Evolutionary conservation across 306 rosid species (phyloP).

Genomic region (Aeschynomene evenia): DNA sequence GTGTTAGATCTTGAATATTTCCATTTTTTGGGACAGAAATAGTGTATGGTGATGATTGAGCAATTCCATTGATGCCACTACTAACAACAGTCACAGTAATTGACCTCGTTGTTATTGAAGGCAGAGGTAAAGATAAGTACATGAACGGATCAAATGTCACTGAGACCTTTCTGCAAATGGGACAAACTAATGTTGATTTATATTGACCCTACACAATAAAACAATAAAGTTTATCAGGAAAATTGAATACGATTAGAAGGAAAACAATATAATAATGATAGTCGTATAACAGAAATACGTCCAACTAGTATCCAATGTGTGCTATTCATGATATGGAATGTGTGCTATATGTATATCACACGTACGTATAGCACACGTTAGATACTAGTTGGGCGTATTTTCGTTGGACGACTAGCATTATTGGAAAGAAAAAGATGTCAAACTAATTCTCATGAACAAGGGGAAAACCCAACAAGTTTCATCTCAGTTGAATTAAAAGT

Average conservation of each 20-base stretch:
- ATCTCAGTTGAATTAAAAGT: constrained; percentile 20
- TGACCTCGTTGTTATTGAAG: constrained; percentile 82
- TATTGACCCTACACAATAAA: constrained; percentile 93
- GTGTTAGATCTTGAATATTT: constrained; percentile 71
- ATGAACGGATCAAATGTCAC: constrained; percentile 99
- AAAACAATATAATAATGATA: too few relatives aligned
- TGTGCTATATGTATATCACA: too few relatives aligned
- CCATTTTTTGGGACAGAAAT: constrained; percentile 83
- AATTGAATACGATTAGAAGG: constrained; percentile 10
- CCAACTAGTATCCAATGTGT: too few relatives aligned
- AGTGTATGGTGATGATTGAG: constrained; percentile 56
- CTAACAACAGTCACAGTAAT: constrained; percentile 84
- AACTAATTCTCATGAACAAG: background rate
- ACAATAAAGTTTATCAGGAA: constrained; percentile 26
- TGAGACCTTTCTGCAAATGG: constrained; percentile 87
- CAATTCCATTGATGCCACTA: constrained; percentile 52
- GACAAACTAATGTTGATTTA: constrained; percentile 98
- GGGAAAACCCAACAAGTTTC: constrained; percentile 20
- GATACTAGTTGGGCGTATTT: too few relatives aligned
- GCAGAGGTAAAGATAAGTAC: constrained; percentile 94
- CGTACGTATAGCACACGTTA: too few relatives aligned
- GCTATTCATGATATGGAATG: too few relatives aligned
- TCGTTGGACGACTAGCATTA: too few relatives aligned
- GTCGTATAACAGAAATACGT: too few relatives aligned
- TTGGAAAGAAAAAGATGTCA: constrained; percentile 13